Percentiles rank a stretch among this genome's conserved stretches.
Conservation (phyloP, 2,329 filamentous ascomycete genomes). For the Fusarium musae region DNA sequence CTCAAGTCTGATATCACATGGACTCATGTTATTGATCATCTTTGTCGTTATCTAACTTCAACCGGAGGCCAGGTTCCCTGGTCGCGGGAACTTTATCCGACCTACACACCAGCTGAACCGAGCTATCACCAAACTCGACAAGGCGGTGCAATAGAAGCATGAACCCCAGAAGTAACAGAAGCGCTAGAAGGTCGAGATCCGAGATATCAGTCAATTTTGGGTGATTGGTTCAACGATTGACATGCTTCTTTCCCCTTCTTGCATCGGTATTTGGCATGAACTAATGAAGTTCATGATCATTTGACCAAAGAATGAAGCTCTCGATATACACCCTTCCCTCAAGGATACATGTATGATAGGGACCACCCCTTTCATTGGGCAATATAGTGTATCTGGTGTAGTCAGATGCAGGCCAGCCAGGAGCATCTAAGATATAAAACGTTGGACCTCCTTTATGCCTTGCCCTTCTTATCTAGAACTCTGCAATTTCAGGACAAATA, state of each 20-base stretch:
- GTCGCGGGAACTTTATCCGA: constrained; percentile 27
- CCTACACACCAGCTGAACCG: constrained; percentile 5
- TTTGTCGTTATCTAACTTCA: background rate
- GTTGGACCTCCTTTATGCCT: background rate
- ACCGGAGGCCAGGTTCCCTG: background rate
- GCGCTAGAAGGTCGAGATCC: background rate
- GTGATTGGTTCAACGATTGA: background rate
- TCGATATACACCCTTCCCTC: background rate
- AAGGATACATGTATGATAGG: background rate
- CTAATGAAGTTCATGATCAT: background rate
- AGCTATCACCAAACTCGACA: background rate
- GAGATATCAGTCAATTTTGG: background rate
- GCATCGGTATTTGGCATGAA: background rate
- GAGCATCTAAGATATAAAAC: background rate
- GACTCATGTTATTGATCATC: background rate
- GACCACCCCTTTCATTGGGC: background rate
- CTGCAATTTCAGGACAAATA: background rate
- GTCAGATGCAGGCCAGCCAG: too few species aligned
- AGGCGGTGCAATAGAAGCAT: background rate
- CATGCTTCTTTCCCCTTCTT: background rate
- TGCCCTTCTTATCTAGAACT: background rate
- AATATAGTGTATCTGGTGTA: background rate
- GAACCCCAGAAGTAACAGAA: background rate
- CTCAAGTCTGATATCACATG: background rate
- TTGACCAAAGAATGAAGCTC: background rate